Base-by-base conservation (phyloP, 306 rosid species). In the Aeschynomene evenia region DNA sequence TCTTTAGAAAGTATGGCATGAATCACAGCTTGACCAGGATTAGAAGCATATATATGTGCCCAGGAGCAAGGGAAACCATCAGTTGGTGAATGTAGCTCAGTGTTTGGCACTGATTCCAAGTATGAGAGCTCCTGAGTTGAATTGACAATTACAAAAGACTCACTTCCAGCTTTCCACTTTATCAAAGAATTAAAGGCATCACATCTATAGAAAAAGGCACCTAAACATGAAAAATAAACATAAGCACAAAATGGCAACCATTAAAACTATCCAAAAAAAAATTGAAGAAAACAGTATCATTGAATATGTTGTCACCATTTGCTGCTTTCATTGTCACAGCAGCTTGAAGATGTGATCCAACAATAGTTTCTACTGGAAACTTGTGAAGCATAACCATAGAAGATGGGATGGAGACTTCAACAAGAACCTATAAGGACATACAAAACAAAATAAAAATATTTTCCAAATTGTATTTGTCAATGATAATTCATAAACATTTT, bases 351-450 rank as follows among this genome's bases (percentile, higher is more conserved):
- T 85, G 80, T 50, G 96, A 86, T 72, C 96, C 96, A 77, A 93
- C 89, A 75, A 85, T 86, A 82, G 97, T 88, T 81, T 93, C 98
- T 23, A 93, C 94, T 55, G 89, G 97, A 78, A 88, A 88, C 71
- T 71, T 77, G 73, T 9, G 88, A 78, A 93, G 91, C 91, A 93
- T 82, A 75, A 76, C 85, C 90, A 93, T 82, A 28, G 97, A 87
- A 63, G 85, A 67, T 33, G 97, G 98, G 48, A 81, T 34, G 13
- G 94, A 84, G 67, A 93, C 98, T 81, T 88, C 96, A 78, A 93
- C 76, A 29, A 79, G 74, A 79, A 93, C 93, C 98, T 92, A 72
- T 22, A 55, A 67, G 24, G 52, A 77, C 75, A 33, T 19, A 75
- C 4, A 22, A 80, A 76, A 61, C 48, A 53, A 65, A 71, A 54